Base-by-base conservation (phyloP, 805 yeast genomes). In the Teunomyces pallodes region DNA sequence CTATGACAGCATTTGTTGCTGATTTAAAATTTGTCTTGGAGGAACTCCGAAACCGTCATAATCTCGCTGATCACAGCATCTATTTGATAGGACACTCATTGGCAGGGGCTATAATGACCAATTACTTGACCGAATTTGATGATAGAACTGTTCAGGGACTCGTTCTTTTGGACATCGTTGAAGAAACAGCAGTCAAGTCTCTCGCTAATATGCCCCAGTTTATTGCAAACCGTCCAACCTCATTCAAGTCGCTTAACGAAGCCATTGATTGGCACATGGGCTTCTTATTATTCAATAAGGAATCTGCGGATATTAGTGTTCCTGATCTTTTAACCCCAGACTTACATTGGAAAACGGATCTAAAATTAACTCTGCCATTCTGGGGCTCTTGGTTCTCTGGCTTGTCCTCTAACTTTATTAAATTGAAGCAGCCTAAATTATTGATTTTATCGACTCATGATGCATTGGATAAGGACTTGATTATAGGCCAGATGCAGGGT, bases 401-500 rank as follows among this genome's bases (percentile, higher is more conserved):
- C 0, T 68, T 95, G 12, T 89, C 96, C 0, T 51, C 60, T 6
- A 66, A 72, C 41, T 81, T 80, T 48, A 62, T 76, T 8, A 47
- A 48, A 1, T 63, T 77, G 42, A 66, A 62, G 13, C 55, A 56
- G 5, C 83, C 91, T 0, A 87, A 90, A 58, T 57, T 94, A 46
- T 75, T 94, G 36, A 75, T 94, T 1, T 67, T 95, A 12, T 95
- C 98, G 0, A 96, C 96, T 3, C 86, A 91, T 45, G 97, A 94
- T 55, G 82, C 87, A 16, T 74, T 95, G 28, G 99, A 94, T 66
- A 90, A 86, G 53, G 80, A 80, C 33, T 72, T 94, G 42, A 90
- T 91, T 65, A 83, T 94, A 45, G 99, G 97, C 0, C 99, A 95
- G 66, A 94, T 94, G 99, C 98, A 91, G 67, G 99, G 99, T 1